Base-by-base conservation (phyloP, 2,329 filamentous ascomycete genomes). In the Talaromyces sp. region DNA sequence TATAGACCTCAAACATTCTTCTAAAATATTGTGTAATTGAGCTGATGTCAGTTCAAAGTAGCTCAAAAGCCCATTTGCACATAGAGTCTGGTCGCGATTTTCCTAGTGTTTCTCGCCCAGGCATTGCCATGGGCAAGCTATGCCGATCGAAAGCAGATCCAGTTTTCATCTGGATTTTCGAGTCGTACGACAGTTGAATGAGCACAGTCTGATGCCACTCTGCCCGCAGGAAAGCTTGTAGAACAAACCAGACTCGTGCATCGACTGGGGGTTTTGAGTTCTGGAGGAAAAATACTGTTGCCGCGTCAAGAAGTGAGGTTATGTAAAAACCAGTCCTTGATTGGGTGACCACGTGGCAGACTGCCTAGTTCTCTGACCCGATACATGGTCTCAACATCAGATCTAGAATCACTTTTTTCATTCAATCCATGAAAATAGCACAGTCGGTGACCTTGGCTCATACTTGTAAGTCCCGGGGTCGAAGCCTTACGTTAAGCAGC, bases 21-120 rank as follows among this genome's bases (percentile, higher is more conserved):
- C 68, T 61, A 37, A 70, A 70, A 63, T 69, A 68, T 47, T 64
- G 64, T 25, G 59, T 67, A 25, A 70, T 47, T 22, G 60, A 62
- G 39, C 50, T 63, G 3, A 62, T 62, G 58, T 67, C 59, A 3
- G 61, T 63, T 19, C 68, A 68, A 52, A 70, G 64, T n/a, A 69
- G 67, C 61, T 70, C 67, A 68, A 69, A 70, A 7, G 69, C 69
- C 69, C 67, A 69, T 35, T 64, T 66, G 27, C 69, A 70, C 67
- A 70, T 66, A 64, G 67, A 69, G 0, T 49, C 37, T 11, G 68
- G 63, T 41, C 64, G 56, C 22, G 27, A n/a, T 17, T 45, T 19
- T 22, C 22, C 37, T 17, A 59, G 11, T 7, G 8, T 45, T 13
- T 62, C 43, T 9, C 50, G 63, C 11, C 43, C 9, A 10, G 63